Conservation (phyloP, 129 eudicot species). For the Chrysanthemum lavandulifolium region DNA sequence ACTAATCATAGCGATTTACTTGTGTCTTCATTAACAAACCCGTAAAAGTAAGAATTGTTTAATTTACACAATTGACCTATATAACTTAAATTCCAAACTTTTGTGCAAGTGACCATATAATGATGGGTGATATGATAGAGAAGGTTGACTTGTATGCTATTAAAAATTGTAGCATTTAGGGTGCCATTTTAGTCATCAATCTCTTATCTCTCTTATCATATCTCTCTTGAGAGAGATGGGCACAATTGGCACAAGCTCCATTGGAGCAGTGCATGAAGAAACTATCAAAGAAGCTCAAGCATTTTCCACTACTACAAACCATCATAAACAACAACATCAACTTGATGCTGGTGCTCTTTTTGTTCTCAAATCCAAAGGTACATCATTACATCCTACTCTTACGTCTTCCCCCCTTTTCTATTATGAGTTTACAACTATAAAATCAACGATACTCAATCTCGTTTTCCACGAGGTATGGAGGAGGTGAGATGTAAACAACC, state of each 20-base stretch:
- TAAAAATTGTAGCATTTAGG: neutral
- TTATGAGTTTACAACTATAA: too few relatives aligned
- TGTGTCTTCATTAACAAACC: too few relatives aligned
- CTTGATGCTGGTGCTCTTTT: slow-evolving; percentile 96
- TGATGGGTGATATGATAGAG: neutral
- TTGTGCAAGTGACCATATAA: neutral
- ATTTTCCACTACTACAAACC: slow-evolving; percentile 23
- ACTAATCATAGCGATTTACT: too few relatives aligned
- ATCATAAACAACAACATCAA: neutral
- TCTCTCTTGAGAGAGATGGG: slow-evolving; percentile 26
- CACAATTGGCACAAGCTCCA: slow-evolving; percentile 23
- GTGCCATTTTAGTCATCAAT: neutral
- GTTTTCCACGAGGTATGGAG: too few relatives aligned
- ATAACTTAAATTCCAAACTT: neutral
- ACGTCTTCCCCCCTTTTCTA: too few relatives aligned
- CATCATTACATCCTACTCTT: neutral
- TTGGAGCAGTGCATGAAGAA: slow-evolving; percentile 28
- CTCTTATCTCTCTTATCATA: neutral
- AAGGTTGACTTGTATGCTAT: slow-evolving; percentile 22
- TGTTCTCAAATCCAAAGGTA: slow-evolving; percentile 95
- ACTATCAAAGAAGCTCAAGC: slow-evolving; percentile 12
- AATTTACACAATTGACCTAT: too few relatives aligned
- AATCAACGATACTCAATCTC: too few relatives aligned
- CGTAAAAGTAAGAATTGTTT: too few relatives aligned
- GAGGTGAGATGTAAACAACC: too few relatives aligned